These are phyloP conservation scores for Cyclostephanos tholiformis DNA, from an alignment of 108 stramenopile genomes.

Conservation along the genomic window DNA sequence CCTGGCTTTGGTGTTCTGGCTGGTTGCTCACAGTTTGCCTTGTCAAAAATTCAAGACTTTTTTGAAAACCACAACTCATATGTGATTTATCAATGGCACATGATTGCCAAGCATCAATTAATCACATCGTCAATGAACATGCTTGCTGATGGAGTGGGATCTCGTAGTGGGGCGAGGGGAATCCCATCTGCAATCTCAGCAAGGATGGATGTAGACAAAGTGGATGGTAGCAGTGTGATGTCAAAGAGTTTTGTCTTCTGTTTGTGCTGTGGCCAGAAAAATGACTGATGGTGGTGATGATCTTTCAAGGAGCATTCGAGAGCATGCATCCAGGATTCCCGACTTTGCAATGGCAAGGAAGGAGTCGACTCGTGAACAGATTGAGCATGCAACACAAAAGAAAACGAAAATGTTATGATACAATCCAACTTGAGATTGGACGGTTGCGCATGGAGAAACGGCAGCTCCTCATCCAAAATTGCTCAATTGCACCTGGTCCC, in stretches of 20 bases:
- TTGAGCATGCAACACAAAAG: not conserved
- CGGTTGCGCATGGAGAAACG: not conserved
- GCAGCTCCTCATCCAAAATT: not conserved
- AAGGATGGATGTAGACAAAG: too few relatives aligned
- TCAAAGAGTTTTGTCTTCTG: not conserved
- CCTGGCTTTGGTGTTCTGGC: slow-evolving; percentile 3
- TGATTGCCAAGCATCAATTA: slow-evolving; percentile 2
- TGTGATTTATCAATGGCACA: too few relatives aligned
- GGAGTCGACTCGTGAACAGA: not conserved
- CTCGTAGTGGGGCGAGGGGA: too few relatives aligned
- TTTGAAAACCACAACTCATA: too few relatives aligned
- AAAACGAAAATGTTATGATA: not conserved
- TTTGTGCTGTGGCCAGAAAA: slow-evolving; percentile 4
- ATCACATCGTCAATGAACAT: slow-evolving; percentile 4
- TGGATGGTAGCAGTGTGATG: not conserved
- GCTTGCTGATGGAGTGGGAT: too few relatives aligned
- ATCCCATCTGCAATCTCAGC: too few relatives aligned
- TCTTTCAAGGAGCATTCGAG: not conserved
- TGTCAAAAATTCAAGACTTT: too few relatives aligned
- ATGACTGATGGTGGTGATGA: not conserved
- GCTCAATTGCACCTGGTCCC: slow-evolving; percentile 1
- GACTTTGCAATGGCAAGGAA: too few relatives aligned
- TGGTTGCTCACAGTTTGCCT: not conserved
- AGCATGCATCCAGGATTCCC: slow-evolving; percentile 1
- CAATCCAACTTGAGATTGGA: too few relatives aligned